phyloP scores from a whole-genome alignment of 176 grass and related monocot genomes.

The Carex scoparia region DNA sequence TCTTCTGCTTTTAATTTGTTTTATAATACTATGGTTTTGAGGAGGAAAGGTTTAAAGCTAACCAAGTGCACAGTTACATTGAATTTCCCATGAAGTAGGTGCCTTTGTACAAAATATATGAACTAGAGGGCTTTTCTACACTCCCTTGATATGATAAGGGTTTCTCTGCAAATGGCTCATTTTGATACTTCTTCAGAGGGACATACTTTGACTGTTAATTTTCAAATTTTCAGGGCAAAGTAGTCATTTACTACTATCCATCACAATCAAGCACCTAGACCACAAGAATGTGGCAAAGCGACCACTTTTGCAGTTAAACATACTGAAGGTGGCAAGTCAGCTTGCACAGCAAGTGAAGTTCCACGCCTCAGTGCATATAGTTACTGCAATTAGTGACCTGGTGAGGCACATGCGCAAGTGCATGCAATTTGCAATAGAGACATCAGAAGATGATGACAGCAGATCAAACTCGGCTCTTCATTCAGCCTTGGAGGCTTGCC shows the following conservation, averaged over 20 bases:
- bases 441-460: conserved; percentile 51
- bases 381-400: conserved; percentile 73
- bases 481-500: conserved; percentile 72
- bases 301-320: conserved; percentile 54
- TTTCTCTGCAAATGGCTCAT: not conserved
- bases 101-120: not conserved
- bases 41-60: not conserved
- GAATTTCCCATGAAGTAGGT: not conserved
- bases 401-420: conserved; percentile 90
- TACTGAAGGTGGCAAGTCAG: conserved; percentile 74
- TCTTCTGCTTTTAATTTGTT: not conserved
- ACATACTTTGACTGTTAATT: conserved; percentile 9
- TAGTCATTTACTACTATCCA: conserved; percentile 80
- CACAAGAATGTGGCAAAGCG: conserved; percentile 78
- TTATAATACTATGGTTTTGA: not conserved
- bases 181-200: not conserved
- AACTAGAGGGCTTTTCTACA: not conserved
- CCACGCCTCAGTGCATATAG: conserved; percentile 62
- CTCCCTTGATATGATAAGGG: not conserved
- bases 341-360: conserved; percentile 69
- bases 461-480: conserved; percentile 60
- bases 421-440: conserved; percentile 81
- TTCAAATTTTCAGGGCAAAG: conserved; percentile 57
- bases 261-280: conserved; percentile 82
- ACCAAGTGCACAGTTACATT: not conserved